Evolutionary conservation across 257 asterid species (phyloP), one percentile per base, ranked within the genome.

Genomic region (Cynanchum wilfordii): DNA sequence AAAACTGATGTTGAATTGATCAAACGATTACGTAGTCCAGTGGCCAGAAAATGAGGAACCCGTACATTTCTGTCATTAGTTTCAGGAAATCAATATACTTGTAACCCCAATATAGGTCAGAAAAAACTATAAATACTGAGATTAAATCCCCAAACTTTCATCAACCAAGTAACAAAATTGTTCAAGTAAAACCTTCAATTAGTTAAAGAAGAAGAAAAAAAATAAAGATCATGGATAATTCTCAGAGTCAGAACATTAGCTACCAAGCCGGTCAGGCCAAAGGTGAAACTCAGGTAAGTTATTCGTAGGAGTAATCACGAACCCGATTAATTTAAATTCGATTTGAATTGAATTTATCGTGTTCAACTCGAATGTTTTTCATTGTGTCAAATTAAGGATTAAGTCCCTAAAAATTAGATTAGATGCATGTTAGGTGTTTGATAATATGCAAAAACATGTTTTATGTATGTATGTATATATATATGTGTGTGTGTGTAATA

Each of bases 241-340:
- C 77, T 13, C 75, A 77, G 7, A 77, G 42, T 16, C 78, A 78
- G 20, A 79, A 42, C 56, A 1, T n/a, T 12, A 78, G 81, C 68
- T 79, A 82, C 79, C 30, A 79, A 69, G 83, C 83, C 25, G 86
- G 86, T n/a, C 79, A 78, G 66, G 75, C 79, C 66, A 82, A 69
- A 5, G 38, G 38, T 33, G 38, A 33, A 33, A 33, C 38, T 3
- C 38, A 33, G 38, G 38, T 33, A 33, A n/a, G n/a, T n/a, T n/a
- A n/a, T n/a, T n/a, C n/a, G n/a, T n/a, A n/a, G n/a, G n/a, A n/a
- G n/a, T n/a, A n/a, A n/a, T n/a, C n/a, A n/a, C n/a, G n/a, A n/a
- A n/a, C n/a, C n/a, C n/a, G n/a, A n/a, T n/a, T n/a, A n/a, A n/a
- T n/a, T n/a, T n/a, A n/a, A n/a, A n/a, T n/a, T n/a, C n/a, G n/a